These are phyloP conservation scores for Tulasnella calospora DNA, from an alignment of 768 basidiomycete species.

Conservation along the genomic window DNA sequence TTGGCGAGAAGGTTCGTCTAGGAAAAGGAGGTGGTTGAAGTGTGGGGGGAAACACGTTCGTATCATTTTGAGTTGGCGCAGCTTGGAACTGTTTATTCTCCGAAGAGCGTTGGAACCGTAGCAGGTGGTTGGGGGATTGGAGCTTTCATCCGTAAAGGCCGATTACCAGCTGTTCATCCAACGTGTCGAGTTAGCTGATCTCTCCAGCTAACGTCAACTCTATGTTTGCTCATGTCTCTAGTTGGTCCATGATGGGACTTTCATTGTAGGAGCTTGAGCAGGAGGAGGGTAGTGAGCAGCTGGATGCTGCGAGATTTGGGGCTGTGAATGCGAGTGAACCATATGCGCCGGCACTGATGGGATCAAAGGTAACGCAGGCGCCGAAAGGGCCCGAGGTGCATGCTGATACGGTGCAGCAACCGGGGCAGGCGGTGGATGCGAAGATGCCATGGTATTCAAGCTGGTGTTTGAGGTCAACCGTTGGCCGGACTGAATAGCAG, in stretches of 20 bases:
- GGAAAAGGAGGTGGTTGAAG: too few relatives aligned
- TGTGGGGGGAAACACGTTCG: too few relatives aligned
- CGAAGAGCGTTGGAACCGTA: not conserved
- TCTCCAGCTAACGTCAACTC: not conserved
- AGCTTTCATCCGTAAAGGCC: not conserved
- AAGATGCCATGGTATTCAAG: not conserved
- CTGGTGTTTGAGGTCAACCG: not conserved
- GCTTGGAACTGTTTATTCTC: not conserved
- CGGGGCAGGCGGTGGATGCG: not conserved
- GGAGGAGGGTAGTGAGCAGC: not conserved
- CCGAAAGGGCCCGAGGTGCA: not conserved
- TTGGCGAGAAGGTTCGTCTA: too few relatives aligned
- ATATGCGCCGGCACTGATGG: not conserved
- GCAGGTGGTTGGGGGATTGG: not conserved
- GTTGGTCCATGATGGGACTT: not conserved
- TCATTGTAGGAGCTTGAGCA: not conserved
- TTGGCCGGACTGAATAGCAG: not conserved
- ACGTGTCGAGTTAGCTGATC: not conserved
- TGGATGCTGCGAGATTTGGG: not conserved
- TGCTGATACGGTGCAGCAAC: not conserved
- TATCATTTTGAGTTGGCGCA: too few relatives aligned
- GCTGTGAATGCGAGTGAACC: not conserved
- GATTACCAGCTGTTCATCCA: not conserved
- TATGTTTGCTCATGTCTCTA: not conserved
- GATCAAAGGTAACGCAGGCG: not conserved